A percentile compares a stretch with the other conserved stretches of the same genome.
Evolutionary conservation across 192 early-diverging fungal genomes (phyloP).

Genomic region (Entomortierella lignicola): DNA sequence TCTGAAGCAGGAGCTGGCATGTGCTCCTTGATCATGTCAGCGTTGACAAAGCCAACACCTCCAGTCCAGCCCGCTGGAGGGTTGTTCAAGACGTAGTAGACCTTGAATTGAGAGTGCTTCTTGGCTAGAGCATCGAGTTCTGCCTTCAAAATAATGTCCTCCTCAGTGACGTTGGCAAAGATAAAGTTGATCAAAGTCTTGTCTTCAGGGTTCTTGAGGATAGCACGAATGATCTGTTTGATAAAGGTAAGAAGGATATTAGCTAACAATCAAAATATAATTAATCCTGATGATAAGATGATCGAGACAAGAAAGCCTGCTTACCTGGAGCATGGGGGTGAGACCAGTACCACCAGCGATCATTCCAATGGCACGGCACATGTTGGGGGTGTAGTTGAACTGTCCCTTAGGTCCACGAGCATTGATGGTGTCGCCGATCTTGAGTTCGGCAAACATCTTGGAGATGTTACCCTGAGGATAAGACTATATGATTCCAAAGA

Average conservation of each 20-base stretch:
- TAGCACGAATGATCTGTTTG: constrained; percentile 82
- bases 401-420: constrained; percentile 92
- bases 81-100: constrained; percentile 88
- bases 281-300: background rate
- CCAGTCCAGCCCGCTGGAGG: constrained; percentile 85
- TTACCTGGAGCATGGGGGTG: constrained; percentile 91
- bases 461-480: constrained; percentile 88
- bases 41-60: constrained; percentile 86
- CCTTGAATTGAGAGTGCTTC: constrained; percentile 81
- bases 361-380: constrained; percentile 86
- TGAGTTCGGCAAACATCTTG: constrained; percentile 73
- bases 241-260: background rate
- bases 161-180: constrained; percentile 90
- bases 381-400: constrained; percentile 88
- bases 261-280: background rate
- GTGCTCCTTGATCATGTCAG: constrained; percentile 81
- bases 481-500: constrained; percentile 56
- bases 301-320: background rate
- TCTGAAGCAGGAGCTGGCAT: constrained; percentile 80
- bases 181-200: constrained; percentile 88
- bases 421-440: constrained; percentile 77
- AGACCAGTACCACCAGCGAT: constrained; percentile 97
- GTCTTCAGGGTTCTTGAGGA: constrained; percentile 88
- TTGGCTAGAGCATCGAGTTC: constrained; percentile 83
- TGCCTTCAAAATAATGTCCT: constrained; percentile 88